A percentile compares a stretch with the other conserved stretches of the same genome.
Conservation (phyloP, 768 basidiomycete genomes). For the Fistulinella prunicolor region DNA sequence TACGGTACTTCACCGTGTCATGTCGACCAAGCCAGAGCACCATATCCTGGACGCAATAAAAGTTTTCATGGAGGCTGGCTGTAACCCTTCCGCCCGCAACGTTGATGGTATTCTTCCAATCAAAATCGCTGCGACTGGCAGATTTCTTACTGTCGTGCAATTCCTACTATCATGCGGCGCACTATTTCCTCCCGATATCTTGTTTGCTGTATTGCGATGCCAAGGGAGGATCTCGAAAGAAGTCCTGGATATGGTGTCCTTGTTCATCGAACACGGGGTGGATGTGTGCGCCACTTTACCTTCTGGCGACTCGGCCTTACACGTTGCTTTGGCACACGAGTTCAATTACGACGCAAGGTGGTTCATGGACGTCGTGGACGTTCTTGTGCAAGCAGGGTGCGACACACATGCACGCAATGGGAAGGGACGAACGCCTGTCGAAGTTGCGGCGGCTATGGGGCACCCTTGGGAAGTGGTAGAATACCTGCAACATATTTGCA, state of each 20-base stretch:
- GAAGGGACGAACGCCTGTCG: not conserved
- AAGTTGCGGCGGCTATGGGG: not conserved
- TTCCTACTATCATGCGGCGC: not conserved
- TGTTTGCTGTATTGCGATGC: not conserved
- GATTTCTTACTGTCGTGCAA: not conserved
- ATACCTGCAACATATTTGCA: too few relatives aligned
- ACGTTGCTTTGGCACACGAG: too few relatives aligned
- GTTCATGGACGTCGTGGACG: not conserved
- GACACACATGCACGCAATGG: not conserved
- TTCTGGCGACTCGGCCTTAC: not conserved
- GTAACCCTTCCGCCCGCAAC: not conserved
- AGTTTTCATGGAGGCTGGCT: not conserved
- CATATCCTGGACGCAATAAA: not conserved
- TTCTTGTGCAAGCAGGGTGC: not conserved
- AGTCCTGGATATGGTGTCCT: not conserved
- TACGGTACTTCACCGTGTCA: not conserved
- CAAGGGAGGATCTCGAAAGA: rapidly evolving
- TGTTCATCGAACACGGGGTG: not conserved
- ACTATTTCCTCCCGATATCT: not conserved
- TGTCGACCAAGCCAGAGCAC: too few relatives aligned
- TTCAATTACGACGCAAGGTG: rapidly evolving
- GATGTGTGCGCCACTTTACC: not conserved
- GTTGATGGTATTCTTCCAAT: not conserved
- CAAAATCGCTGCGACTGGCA: not conserved
- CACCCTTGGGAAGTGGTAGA: not conserved